Evolutionary conservation across 164 flowering plant species (phyloP).

Genomic region (Nymphaea colorata): DNA sequence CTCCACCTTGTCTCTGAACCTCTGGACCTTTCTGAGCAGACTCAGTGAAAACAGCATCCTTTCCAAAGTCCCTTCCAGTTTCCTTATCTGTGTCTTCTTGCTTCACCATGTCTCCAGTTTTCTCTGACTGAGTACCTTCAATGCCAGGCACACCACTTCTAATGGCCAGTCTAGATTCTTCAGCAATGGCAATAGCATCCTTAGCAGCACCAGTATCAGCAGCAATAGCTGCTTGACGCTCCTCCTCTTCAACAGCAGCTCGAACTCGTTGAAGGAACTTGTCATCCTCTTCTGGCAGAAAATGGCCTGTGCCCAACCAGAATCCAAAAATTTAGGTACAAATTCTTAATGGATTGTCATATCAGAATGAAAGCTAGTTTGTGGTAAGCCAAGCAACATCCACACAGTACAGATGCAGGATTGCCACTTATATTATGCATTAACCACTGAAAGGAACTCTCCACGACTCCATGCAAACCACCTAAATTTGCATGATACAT

Average conservation of each 20-base stretch:
- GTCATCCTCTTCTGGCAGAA: constrained; percentile 95
- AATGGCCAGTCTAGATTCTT: constrained; percentile 46
- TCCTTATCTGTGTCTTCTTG: constrained; percentile 12
- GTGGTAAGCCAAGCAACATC: too few relatives aligned
- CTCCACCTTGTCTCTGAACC: constrained; percentile 21
- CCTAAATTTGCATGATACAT: too few relatives aligned
- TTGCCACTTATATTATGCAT: neutral
- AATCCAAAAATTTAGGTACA: neutral
- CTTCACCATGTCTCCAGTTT: constrained; percentile 11
- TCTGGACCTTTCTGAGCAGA: constrained; percentile 20
- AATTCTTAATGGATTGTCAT: neutral
- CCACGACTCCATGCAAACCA: too few relatives aligned
- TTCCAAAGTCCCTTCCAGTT: constrained; percentile 6
- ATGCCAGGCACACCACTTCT: constrained; percentile 16
- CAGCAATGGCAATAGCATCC: constrained; percentile 82
- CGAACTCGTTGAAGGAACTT: constrained; percentile 84
- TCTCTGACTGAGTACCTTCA: constrained; percentile 13
- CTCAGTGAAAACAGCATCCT: constrained; percentile 11
- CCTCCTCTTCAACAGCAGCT: constrained; percentile 98
- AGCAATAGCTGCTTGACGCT: constrained; percentile 69
- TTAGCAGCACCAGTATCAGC: constrained; percentile 77
- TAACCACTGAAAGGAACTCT: neutral
- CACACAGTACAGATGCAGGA: too few relatives aligned
- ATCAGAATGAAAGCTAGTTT: neutral
- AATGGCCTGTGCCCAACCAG: constrained; percentile 52